Conservation (phyloP, 257 asterid species). For the Rauvolfia tetraphylla region DNA sequence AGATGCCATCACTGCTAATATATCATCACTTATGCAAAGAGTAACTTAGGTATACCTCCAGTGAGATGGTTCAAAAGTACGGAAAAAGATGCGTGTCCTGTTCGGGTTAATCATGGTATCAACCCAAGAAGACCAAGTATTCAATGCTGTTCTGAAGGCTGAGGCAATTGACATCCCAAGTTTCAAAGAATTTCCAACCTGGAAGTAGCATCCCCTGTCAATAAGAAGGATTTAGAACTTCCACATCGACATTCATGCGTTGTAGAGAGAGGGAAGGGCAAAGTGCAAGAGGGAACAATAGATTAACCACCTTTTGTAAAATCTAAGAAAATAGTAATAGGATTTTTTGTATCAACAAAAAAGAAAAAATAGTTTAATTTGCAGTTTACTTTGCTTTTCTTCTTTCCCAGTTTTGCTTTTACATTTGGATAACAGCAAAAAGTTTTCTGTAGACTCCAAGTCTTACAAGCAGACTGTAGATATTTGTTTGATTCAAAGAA, state of each 20-base stretch:
- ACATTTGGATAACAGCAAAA: background rate
- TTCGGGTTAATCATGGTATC: constrained; percentile 49
- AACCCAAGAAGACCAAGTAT: constrained; percentile 79
- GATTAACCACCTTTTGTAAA: background rate
- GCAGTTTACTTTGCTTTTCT: background rate
- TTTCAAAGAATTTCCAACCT: constrained; percentile 46
- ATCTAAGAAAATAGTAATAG: background rate
- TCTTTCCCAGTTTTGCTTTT: background rate
- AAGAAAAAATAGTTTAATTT: background rate
- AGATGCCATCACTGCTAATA: background rate
- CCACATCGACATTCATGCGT: constrained; percentile 10
- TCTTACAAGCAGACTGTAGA: no score
- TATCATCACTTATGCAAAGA: constrained; percentile 1
- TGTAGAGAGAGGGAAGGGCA: background rate
- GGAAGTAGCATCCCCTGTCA: constrained; percentile 83
- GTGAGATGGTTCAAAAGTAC: constrained; percentile 81
- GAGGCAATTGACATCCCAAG: constrained; percentile 57
- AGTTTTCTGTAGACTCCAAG: background rate
- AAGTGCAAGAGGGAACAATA: background rate
- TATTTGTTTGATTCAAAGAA: no score
- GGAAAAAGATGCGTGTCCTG: constrained; percentile 55
- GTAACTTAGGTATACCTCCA: constrained; percentile 53
- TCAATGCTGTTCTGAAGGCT: constrained; percentile 55
- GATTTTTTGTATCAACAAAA: no score
- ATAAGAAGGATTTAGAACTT: constrained; percentile 24